Conservation (phyloP, 805 yeast genomes). For the Torulaspora quercuum region DNA sequence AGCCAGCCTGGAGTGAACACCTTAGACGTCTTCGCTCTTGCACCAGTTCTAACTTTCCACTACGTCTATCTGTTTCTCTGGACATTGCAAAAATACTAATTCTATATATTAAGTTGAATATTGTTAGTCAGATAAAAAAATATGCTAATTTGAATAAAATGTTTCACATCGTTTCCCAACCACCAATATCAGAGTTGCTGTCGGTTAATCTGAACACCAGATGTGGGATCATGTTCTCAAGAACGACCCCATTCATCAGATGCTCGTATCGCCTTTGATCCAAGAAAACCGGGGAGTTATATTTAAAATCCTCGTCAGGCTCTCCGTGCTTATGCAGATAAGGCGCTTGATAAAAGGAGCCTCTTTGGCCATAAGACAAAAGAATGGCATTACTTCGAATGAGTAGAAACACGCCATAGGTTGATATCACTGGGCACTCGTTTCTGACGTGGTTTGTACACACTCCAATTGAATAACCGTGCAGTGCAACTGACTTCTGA, state of each 20-base stretch:
- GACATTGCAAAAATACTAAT: too few relatives aligned
- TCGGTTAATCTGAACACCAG: slow-evolving; percentile 77
- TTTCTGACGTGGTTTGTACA: slow-evolving; percentile 68
- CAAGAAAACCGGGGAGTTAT: slow-evolving; percentile 68
- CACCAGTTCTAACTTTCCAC: too few relatives aligned
- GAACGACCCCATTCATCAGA: slow-evolving; percentile 65
- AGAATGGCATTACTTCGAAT: slow-evolving; percentile 32
- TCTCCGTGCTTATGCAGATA: slow-evolving; percentile 86
- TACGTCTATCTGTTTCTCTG: too few relatives aligned
- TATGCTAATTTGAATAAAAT: not conserved
- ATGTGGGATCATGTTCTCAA: slow-evolving; percentile 74
- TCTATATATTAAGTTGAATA: too few relatives aligned
- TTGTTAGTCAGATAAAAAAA: too few relatives aligned
- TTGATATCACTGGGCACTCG: slow-evolving; percentile 45
- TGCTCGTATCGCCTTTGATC: slow-evolving; percentile 60
- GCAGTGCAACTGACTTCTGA: slow-evolving; percentile 51
- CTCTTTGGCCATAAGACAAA: slow-evolving; percentile 62
- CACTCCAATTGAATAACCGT: slow-evolving; percentile 61
- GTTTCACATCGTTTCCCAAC: slow-evolving; percentile 69
- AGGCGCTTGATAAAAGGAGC: slow-evolving; percentile 82
- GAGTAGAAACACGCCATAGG: slow-evolving; percentile 30
- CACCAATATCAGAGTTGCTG: slow-evolving; percentile 79
- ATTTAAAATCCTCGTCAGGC: slow-evolving; percentile 65
- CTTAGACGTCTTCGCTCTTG: too few relatives aligned
- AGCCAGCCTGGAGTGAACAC: slow-evolving; percentile 13